phyloP scores from a whole-genome alignment of 1,284 basidiomycete species.

The Ganoderma lucidum region DNA sequence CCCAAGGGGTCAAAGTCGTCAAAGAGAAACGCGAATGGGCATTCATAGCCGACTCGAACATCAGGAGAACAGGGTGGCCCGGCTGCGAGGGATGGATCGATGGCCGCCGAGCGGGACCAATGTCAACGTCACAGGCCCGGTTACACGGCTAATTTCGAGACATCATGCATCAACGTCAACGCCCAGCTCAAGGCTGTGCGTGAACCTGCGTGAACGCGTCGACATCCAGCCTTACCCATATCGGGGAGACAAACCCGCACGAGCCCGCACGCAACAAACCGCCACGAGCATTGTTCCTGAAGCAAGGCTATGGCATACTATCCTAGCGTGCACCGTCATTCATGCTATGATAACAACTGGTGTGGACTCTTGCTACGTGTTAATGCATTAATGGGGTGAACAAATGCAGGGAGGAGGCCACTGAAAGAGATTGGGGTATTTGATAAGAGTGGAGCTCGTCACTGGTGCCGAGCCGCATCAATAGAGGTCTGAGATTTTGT shows the following conservation, averaged over 20 bases:
- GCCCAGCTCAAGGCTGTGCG: neutral
- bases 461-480: neutral
- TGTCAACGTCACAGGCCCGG: neutral
- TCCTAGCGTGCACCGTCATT: neutral
- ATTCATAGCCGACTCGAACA: neutral
- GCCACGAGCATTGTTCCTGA: neutral
- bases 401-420: neutral
- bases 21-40: neutral
- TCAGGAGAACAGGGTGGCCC: neutral
- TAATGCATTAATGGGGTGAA: neutral
- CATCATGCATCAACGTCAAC: neutral
- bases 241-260: neutral
- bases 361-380: neutral
- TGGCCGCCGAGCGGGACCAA: neutral
- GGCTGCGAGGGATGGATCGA: neutral
- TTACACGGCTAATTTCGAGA: slow-evolving; percentile 1
- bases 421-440: neutral
- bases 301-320: neutral
- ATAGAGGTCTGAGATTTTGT: neutral
- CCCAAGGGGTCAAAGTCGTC: slow-evolving; percentile 1
- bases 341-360: too few species aligned
- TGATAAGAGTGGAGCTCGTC: slow-evolving; percentile 1
- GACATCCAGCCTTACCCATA: neutral
- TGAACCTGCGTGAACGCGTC: neutral
- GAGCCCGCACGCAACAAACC: neutral